Conservation (phyloP, 78 protist genomes). For the Cavenderia fasciculata region DNA sequence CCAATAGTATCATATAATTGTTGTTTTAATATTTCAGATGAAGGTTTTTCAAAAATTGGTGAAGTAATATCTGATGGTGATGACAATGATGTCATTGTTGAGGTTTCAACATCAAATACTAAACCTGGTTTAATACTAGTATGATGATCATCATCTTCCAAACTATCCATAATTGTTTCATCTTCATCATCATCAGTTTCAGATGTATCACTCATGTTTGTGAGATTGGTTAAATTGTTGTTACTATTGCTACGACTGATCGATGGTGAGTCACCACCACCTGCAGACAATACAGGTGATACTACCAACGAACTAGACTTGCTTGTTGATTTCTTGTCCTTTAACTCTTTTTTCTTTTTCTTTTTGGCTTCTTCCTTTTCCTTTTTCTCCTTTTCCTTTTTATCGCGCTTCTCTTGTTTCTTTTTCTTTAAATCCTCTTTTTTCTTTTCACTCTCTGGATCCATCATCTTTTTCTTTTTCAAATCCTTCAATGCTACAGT, state of each 20-base stretch:
- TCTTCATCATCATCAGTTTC: no score
- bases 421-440: slow-evolving; percentile 11
- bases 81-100: neutral
- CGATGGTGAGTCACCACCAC: neutral
- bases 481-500: neutral
- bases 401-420: neutral
- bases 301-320: no score
- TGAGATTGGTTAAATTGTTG: no score
- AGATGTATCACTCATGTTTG: no score
- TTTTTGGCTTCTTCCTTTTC: slow-evolving; percentile 2
- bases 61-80: no score
- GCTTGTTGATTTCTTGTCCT: neutral
- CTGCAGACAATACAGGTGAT: no score
- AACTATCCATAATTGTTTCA: neutral
- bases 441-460: neutral
- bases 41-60: neutral
- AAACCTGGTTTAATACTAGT: neutral
- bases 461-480: neutral
- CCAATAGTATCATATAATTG: slow-evolving; percentile 45
- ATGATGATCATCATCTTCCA: neutral
- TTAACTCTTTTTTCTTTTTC: neutral
- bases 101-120: slow-evolving; percentile 17
- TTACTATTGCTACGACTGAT: neutral
- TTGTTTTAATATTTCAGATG: slow-evolving; percentile 13
- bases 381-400: slow-evolving; percentile 33